Base-by-base conservation (phyloP, 371 early-diverging fungal genomes). In the Blakeslea trispora region DNA sequence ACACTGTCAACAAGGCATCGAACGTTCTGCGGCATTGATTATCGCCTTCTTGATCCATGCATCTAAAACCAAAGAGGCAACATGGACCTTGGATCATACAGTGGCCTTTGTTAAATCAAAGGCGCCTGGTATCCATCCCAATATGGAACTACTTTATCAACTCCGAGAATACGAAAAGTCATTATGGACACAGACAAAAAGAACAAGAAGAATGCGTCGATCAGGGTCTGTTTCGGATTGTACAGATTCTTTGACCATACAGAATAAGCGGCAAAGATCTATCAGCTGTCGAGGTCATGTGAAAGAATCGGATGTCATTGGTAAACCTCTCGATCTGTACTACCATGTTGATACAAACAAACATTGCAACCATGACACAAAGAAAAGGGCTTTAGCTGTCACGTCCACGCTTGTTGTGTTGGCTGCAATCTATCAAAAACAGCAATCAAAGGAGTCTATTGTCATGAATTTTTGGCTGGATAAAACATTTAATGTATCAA, bases 81-180 rank as follows among this genome's bases (percentile, higher is more conserved):
- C 54, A 14, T 53, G 64, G 50, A 54, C 69, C 1, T 37, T 72
- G 10, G 57, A 55, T 34, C 43, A 59, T 19, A 67, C 67, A 10
- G 50, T 64, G 22, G 40, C 50, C 10, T 69, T 53, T 64, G 73
- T 72, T 10, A 56, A 64, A 13, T 53, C 58, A 15, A 58, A 60
- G 14, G 69, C 70, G 35, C 69, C 64, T 8, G 58, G 44, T 4
- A 72, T 72, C 49, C 60, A 50, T 13, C 73, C 73, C 7, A 72
- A 72, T 37, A 60, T 72, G 57, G 61, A 66, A 28, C 55, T 69
- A 17, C 48, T 72, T 45, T 69, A 72, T 48, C 69, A 72, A 45
- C 50, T 72, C 35, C 50, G 53, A 22, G 73, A 72, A 42, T 72
- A 57, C 53, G 69, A 72, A 44, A 41, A 53, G 48, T 31, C 35